Evolutionary conservation across 805 yeast genomes (phyloP), one percentile per base, ranked within the genome.

Genomic region (Cyberlindnera bimundalis): DNA sequence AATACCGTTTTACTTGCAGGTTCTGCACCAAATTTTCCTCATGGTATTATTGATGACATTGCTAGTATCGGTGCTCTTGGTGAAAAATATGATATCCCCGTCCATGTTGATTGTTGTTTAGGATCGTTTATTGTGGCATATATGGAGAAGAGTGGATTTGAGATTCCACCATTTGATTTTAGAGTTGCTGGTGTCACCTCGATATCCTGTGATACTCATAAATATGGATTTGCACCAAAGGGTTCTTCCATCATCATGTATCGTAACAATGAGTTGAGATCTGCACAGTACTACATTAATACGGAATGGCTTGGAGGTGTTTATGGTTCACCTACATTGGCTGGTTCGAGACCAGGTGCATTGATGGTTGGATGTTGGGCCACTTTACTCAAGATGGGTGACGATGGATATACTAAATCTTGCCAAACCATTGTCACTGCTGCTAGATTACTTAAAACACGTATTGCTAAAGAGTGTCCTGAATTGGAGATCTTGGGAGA

Each of bases 281-380:
- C 74, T 50, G 73, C 82, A 55, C 99, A 93, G 65, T 91, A 93
- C 62, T 93, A 81, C 61, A 74, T 90, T 23, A 73, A 79, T 37
- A 69, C 87, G 1, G 86, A 81, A 46, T 91, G 99, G 99, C 70
- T 80, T 5, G 99, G 99, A 24, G 99, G 99, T 0, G 69, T 91
- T 51, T 91, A 91, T 58, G 99, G 97, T 0, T 87, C 96, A 0
- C 97, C 98, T 2, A 93, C 98, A 0, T 67, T 93, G 36, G 97
- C 98, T 0, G 99, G 99, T 2, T 86, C 96, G 10, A 76, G 98
- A 49, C 98, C 98, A 0, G 99, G 99, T 35, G 97, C 98, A 0
- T 68, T 91, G 26, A 84, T 89, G 73, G 98, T 84, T n/a, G 98
- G 97, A 0, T 90, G 98, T 61, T 93, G 98, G 97, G 95, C 96